Percentiles rank a stretch among this genome's conserved stretches.
Evolutionary conservation across 2,329 filamentous ascomycete species (phyloP).

Genomic region (Phaeosphaeria sp.): DNA sequence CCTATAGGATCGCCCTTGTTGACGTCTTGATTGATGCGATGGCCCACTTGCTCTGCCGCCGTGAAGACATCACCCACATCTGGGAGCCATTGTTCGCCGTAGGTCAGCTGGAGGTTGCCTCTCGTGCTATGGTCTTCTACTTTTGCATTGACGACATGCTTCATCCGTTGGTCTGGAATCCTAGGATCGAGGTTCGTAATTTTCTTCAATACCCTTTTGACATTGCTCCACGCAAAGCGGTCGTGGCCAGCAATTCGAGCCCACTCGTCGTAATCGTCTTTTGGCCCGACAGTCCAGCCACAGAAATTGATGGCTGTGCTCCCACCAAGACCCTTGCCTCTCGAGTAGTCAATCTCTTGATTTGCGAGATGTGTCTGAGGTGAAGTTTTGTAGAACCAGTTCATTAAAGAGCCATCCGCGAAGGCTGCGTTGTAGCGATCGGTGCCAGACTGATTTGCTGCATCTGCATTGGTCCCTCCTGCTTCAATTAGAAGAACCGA

Average conservation of each 20-base stretch:
- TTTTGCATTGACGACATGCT: slow-evolving; percentile 55
- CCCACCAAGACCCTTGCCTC: slow-evolving; percentile 57
- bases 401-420: slow-evolving; percentile 52
- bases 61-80: slow-evolving; percentile 58
- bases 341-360: slow-evolving; percentile 50
- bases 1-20: slow-evolving; percentile 67
- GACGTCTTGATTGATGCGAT: slow-evolving; percentile 60
- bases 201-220: slow-evolving; percentile 56
- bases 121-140: slow-evolving; percentile 54
- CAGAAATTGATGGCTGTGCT: slow-evolving; percentile 53
- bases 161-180: slow-evolving; percentile 27
- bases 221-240: slow-evolving; percentile 59
- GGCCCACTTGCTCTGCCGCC: slow-evolving; percentile 53
- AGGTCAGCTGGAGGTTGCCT: slow-evolving; percentile 59
- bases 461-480: slow-evolving; percentile 58
- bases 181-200: slow-evolving; percentile 59
- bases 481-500: slow-evolving; percentile 65
- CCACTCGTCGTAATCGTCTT: slow-evolving; percentile 67
- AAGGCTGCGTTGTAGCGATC: slow-evolving; percentile 60
- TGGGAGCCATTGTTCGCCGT: slow-evolving; percentile 57
- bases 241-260: slow-evolving; percentile 61
- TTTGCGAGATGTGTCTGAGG: slow-evolving; percentile 47
- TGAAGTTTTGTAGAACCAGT: slow-evolving; percentile 54
- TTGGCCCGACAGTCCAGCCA: slow-evolving; percentile 60
- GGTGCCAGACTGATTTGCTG: slow-evolving; percentile 55